A percentile compares a stretch with the other conserved stretches of the same genome.
These are phyloP conservation scores for Fistulinella prunicolor DNA, from an alignment of 768 basidiomycete genomes.

Conservation along the genomic window DNA sequence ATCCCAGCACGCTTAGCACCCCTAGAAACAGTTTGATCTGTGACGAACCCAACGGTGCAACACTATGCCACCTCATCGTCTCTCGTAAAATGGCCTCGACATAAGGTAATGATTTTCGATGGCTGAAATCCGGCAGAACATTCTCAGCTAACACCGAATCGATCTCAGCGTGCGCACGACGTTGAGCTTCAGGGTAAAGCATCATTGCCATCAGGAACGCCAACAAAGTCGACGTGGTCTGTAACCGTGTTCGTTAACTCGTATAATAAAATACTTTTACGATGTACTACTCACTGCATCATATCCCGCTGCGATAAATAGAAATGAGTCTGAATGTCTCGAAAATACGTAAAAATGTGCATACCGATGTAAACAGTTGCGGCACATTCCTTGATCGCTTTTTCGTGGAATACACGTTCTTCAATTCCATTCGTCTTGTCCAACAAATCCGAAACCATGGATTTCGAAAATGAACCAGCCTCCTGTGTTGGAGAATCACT, in stretches of 20 bases:
- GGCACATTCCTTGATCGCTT: slow-evolving; percentile 25
- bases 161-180: slow-evolving; percentile 30
- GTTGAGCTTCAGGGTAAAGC: slow-evolving; percentile 30
- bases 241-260: background rate
- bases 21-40: background rate
- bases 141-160: slow-evolving; percentile 18
- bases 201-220: slow-evolving; percentile 30
- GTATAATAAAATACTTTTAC: background rate
- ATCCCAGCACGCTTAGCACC: slow-evolving; percentile 5
- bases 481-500: slow-evolving; percentile 16
- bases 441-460: slow-evolving; percentile 31
- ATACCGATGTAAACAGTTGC: slow-evolving; percentile 33
- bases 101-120: slow-evolving; percentile 26
- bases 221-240: slow-evolving; percentile 24
- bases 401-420: slow-evolving; percentile 18
- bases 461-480: slow-evolving; percentile 22
- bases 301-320: slow-evolving; percentile 20
- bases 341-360: background rate
- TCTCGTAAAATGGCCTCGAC: slow-evolving; percentile 32
- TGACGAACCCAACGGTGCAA: slow-evolving; percentile 27
- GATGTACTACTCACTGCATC: slow-evolving; percentile 20
- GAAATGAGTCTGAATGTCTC: background rate
- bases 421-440: slow-evolving; percentile 14
- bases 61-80: slow-evolving; percentile 33
- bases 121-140: slow-evolving; percentile 24